Conservation (phyloP, 2,329 filamentous ascomycete species). For the Penicillium olsonii region DNA sequence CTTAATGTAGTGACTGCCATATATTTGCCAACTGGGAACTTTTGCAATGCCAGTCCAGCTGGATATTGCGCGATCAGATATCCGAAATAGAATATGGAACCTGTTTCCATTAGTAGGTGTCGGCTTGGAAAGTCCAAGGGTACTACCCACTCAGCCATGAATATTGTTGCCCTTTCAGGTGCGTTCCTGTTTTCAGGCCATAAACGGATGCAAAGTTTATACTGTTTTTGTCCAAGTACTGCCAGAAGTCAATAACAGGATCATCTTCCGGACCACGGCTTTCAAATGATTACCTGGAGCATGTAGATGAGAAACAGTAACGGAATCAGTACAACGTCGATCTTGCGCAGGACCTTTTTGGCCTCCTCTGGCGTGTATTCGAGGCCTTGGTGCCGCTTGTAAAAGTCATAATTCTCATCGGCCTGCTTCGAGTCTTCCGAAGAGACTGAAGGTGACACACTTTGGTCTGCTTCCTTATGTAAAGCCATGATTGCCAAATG, state of each 20-base stretch:
- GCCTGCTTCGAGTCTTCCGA: constrained; percentile 20
- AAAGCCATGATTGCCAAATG: neutral
- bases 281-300: constrained; percentile 52
- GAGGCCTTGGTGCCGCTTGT: constrained; percentile 26
- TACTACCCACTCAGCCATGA: constrained; percentile 28
- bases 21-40: constrained; percentile 50
- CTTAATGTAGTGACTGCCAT: constrained; percentile 43
- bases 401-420: constrained; percentile 43
- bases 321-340: constrained; percentile 58
- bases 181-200: constrained; percentile 31
- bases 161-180: constrained; percentile 27
- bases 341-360: constrained; percentile 53
- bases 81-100: constrained; percentile 54
- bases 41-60: constrained; percentile 46
- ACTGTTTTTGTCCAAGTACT: constrained; percentile 59
- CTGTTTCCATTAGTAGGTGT: constrained; percentile 15
- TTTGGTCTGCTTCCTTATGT: constrained; percentile 13
- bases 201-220: constrained; percentile 41
- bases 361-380: constrained; percentile 26
- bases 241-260: neutral
- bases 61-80: constrained; percentile 51
- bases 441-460: constrained; percentile 11
- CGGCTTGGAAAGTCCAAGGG: no score
- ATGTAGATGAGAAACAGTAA: constrained; percentile 61
- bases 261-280: neutral